These are phyloP conservation scores for Myxozyma melibiosi DNA, from an alignment of 805 yeast species.

Conservation along the genomic window DNA sequence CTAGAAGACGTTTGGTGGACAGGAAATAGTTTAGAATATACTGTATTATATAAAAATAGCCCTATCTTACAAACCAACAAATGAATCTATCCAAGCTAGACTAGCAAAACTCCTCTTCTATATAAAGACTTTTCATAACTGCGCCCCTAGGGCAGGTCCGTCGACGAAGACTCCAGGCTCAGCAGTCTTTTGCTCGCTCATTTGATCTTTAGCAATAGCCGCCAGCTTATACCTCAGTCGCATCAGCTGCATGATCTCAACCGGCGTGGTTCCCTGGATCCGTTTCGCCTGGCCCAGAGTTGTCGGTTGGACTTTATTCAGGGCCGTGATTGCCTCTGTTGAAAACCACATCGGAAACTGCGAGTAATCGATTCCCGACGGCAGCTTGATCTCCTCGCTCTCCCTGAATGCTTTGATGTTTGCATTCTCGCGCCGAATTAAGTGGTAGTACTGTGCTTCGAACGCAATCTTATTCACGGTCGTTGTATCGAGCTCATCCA, in stretches of 20 bases:
- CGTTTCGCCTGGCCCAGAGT: conserved; percentile 95
- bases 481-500: conserved; percentile 44
- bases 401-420: conserved; percentile 76
- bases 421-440: conserved; percentile 69
- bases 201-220: background rate
- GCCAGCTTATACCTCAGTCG: background rate
- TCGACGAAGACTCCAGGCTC: too few relatives aligned
- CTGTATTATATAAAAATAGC: too few relatives aligned
- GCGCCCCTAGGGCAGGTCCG: too few relatives aligned
- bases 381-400: conserved; percentile 78
- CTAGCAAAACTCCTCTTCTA: too few relatives aligned
- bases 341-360: conserved; percentile 51
- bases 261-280: conserved; percentile 93
- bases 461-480: conserved; percentile 68
- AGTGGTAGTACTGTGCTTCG: conserved; percentile 82
- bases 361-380: conserved; percentile 64
- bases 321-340: conserved; percentile 42
- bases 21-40: background rate
- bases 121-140: too few relatives aligned
- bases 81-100: too few relatives aligned
- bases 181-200: too few relatives aligned
- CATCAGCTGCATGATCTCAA: conserved; percentile 80
- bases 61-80: too few relatives aligned
- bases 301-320: conserved; percentile 77
- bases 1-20: conserved; percentile 8